Evolutionary conservation across 2,329 filamentous ascomycete species (phyloP), one percentile per base, ranked within the genome.

Genomic region (Fusarium euwallaceae): DNA sequence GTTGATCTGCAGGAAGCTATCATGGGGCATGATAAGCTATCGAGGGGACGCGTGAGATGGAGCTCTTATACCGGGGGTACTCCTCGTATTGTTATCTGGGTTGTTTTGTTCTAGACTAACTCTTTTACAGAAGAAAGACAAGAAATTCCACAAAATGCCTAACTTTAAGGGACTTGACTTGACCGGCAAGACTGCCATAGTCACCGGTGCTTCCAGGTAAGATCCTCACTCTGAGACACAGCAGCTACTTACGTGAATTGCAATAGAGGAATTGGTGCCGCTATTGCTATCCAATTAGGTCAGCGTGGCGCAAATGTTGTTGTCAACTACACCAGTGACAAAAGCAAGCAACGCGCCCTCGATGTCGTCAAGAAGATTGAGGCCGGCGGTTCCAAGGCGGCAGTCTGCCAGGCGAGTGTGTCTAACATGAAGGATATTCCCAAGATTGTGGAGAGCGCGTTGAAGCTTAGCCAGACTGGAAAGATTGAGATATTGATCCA

Each of bases 401-500:
- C 61, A 0, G 17, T 68, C 1, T 56, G 61, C 9, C 67, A 79
- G 32, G 77, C 78, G 3, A 65, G 73, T 20, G 69, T 79, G 4
- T 60, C 63, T 37, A 74, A 75, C 2, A 24, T 69, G 4, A 41
- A 69, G 4, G 71, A 76, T 1, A 66, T 73, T 11, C 66, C 72
- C 7, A 77, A 75, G 60, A 32, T 79, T 11, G 65, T 78, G 1
- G 63, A 74, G 0, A 67, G 64, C 3, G 75, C 77, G 2, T 32
- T 79, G 8, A 56, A 71, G 36, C 51, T 78, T 3, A 77, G 74
- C 59, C 14, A 32, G 7, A 72, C 60, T n/a, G 73, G 75, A 10
- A 78, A 78, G 65, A 75, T 78, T 70, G 77, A 78, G n/a, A 75
- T 78, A 17, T 41, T 78, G 1, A 68, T 78, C 4, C 77, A 78